A percentile compares a stretch with the other conserved stretches of the same genome.
phyloP scores from a whole-genome alignment of 2,329 filamentous ascomycete species.

The Trichoderma harzianum region DNA sequence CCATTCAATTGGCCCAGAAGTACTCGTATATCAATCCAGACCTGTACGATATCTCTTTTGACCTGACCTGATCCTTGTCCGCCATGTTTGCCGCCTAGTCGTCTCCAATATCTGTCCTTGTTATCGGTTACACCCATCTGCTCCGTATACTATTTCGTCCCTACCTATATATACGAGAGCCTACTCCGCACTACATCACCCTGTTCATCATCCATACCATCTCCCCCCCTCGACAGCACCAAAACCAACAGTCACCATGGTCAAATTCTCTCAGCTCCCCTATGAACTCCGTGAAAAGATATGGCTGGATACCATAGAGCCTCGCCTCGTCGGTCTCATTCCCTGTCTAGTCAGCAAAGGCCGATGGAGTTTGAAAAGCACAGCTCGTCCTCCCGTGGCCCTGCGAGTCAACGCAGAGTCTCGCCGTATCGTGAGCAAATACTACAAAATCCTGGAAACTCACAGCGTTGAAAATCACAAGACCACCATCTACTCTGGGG shows the following conservation, averaged over 20 bases:
- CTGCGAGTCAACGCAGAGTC: not conserved
- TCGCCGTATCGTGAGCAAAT: not conserved
- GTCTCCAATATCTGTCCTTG: not conserved
- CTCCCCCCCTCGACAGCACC: not conserved
- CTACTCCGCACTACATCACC: not conserved
- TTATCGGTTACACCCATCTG: not conserved
- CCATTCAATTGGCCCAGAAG: not conserved
- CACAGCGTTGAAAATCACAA: not conserved
- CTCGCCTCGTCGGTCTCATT: not conserved
- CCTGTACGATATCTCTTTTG: not conserved
- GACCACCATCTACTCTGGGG: not conserved
- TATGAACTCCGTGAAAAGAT: conserved; percentile 11
- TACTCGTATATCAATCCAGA: not conserved
- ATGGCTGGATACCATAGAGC: conserved; percentile 7
- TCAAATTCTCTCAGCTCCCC: not conserved
- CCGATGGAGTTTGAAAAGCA: not conserved
- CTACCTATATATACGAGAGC: not conserved
- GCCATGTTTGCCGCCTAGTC: not conserved
- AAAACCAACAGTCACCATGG: not conserved
- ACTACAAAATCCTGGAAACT: not conserved
- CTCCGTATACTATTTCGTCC: not conserved
- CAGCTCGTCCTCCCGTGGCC: not conserved
- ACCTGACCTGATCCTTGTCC: not conserved
- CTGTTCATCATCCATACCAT: not conserved
- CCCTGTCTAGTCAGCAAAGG: not conserved